Base-by-base conservation (phyloP, 352 stramenopile genomes). In the Globisporangium megalacanthum region DNA sequence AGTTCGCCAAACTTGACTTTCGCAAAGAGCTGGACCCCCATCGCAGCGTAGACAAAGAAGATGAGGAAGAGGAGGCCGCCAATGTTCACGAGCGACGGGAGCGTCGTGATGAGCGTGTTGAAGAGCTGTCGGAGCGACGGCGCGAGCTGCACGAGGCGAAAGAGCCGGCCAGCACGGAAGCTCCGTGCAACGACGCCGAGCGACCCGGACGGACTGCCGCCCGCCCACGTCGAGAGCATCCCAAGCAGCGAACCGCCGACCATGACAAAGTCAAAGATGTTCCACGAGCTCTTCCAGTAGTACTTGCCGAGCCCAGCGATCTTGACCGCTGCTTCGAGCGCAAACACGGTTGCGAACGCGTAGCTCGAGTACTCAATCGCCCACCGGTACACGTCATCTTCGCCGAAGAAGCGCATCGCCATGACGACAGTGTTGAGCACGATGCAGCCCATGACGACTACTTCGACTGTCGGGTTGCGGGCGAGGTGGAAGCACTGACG, bases 1-100 rank as follows among this genome's bases (percentile, higher is more conserved):
- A 85, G 52, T 5, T 80, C 64, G 6, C 74, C 75, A 47, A 86
- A 69, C 48, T 85, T 86, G 3, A 97, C 66, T 59, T 89, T 94
- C 31, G 86, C 85, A 58, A 96, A 98, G 15, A 97, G 70, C 61
- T 98, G 85, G 2, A 97, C 79, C 4, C 88, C 88, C 66, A 96
- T 76, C 3, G 92, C 84, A 25, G 88, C 83, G 50, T 95, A 97
- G 61, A 98, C 96, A 62, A 97, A 97, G 59, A 97, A 91, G 4
- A 98, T 60, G 4, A 98, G 61, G 20, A 95, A 85, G 9, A 98
- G 64, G 4, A 98, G 63, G 10, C 72, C 75, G 8, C 77, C 87
- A 39, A 98, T 95, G 65, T 95, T 97, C 19, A 76, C 77, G 25
- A 95, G 81, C 2, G 78, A 88, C 25, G 90, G 91, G 36, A 98